Base-by-base conservation (phyloP, 768 basidiomycete genomes). In the Amanita pseudoporphyria region DNA sequence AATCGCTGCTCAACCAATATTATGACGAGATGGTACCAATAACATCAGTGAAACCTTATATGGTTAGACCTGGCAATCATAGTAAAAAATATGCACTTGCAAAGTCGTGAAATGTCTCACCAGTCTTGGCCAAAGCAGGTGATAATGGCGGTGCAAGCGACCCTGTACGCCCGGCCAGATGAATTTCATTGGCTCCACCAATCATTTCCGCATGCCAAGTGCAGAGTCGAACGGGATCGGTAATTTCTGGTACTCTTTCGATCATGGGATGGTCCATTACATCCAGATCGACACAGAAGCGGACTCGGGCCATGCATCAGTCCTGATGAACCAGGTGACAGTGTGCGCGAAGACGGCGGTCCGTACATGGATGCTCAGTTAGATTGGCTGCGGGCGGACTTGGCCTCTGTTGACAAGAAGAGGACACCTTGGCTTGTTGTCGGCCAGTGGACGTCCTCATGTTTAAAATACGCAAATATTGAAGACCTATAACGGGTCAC, bases 21-120 rank as follows among this genome's bases (percentile, higher is more conserved):
- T n/a, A n/a, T 40, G 57, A 56, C 36, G 53, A 58, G 30, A 51
- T 58, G 53, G 51, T 45, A 5, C 55, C 57, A 5, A 30, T 56
- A 14, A 58, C 56, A 19, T 53, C 52, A 40, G 49, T 46, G 16
- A 58, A 56, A 28, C 41, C 57, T 9, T 58, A 51, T 19, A 58
- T 58, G 57, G 57, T 58, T 3, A 53, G 57, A 22, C 57, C 57
- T 6, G 57, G 57, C 28, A 58, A 58, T 32, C 57, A 58, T 19
- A 54, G 56, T 56, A 37, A 47, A 50, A 33, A 41, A 38, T 16
- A 36, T 24, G 24, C n/a, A n/a, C n/a, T n/a, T n/a, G n/a, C n/a
- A n/a, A n/a, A n/a, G n/a, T n/a, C n/a, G n/a, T n/a, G n/a, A n/a
- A n/a, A n/a, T n/a, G n/a, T n/a, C n/a, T n/a, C n/a, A n/a, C n/a